Evolutionary conservation across 2,329 filamentous ascomycete species (phyloP), one percentile per base, ranked within the genome.

Genomic region (Conoideocrella luteorostrata): DNA sequence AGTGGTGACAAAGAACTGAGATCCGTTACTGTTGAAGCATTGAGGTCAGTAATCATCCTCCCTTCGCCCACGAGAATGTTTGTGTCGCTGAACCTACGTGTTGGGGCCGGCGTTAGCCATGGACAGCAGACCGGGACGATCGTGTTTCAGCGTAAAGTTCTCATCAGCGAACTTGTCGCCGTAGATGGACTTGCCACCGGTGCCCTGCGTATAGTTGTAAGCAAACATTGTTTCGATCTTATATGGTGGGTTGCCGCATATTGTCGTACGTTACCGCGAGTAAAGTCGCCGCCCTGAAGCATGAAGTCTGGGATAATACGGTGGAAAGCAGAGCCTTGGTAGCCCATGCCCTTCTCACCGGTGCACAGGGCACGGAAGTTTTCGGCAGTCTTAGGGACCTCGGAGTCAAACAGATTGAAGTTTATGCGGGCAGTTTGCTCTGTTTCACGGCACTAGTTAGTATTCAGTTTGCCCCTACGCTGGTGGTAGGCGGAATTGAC

Each of bases 1-100:
- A 45, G 91, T 97, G 59, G 91, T 97, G 64, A 97, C 74, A 77
- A 97, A 97, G 78, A 97, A 97, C 70, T 97, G 91, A 41, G 88
- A 95, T 59, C 93, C 93, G 72, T 98, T 98, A 67, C 93, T 95
- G 13, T 4, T 10, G 4, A 30, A 38, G 12, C n/a, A n/a, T n/a
- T n/a, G n/a, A n/a, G n/a, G n/a, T n/a, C n/a, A n/a, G n/a, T n/a
- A 26, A 18, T 42, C 17, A 46, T 13, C 22, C 9, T 36, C 4
- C 6, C 4, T 7, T 3, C 10, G 11, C 20, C 9, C 10, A n/a
- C 33, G 28, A 43, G 41, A 29, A 17, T 10, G 20, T 5, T 34
- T 24, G 11, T 18, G 23, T n/a, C 12, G 11, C 12, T 22, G 26
- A 23, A 45, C 77, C 68, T 74, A 83, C 80, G 91, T 97, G 84